Conservation (phyloP, 2,329 filamentous ascomycete genomes). For the Sporothrix phasma region DNA sequence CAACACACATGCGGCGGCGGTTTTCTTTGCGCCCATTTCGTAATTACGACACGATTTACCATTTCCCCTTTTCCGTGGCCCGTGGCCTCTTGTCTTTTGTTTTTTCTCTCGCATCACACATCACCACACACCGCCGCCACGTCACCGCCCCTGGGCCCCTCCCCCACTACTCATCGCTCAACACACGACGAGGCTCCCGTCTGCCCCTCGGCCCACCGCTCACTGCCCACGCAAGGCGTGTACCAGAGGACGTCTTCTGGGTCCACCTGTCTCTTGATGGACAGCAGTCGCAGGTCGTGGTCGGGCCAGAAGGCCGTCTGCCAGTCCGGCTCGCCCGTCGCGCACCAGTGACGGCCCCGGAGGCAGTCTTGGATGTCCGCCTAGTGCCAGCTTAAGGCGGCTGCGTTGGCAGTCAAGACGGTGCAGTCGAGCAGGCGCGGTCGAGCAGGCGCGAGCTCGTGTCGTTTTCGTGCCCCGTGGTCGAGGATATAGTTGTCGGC, state of each 20-base stretch:
- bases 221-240: constrained; percentile 18
- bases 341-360: constrained; percentile 21
- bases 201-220: constrained; percentile 14
- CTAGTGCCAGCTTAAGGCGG: constrained; percentile 14
- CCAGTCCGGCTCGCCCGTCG: constrained; percentile 24
- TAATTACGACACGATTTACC: neutral
- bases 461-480: constrained; percentile 16
- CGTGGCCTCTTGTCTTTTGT: neutral
- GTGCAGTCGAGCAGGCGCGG: constrained; percentile 26
- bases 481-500: constrained; percentile 20
- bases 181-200: constrained; percentile 12
- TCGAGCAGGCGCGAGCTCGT: constrained; percentile 27
- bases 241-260: constrained; percentile 24
- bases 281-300: constrained; percentile 24
- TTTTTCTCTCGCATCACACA: neutral
- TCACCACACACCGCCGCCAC: neutral
- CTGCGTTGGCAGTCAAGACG: constrained; percentile 16
- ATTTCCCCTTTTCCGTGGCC: neutral
- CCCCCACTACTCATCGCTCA: neutral
- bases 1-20: neutral
- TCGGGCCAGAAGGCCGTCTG: constrained; percentile 27
- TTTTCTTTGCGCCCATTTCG: neutral
- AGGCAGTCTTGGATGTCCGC: no score
- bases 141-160: neutral
- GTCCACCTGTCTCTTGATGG: constrained; percentile 27